Base-by-base conservation (phyloP, 1,284 basidiomycete genomes). In the Sporisorium iseilematis-ciliati region DNA sequence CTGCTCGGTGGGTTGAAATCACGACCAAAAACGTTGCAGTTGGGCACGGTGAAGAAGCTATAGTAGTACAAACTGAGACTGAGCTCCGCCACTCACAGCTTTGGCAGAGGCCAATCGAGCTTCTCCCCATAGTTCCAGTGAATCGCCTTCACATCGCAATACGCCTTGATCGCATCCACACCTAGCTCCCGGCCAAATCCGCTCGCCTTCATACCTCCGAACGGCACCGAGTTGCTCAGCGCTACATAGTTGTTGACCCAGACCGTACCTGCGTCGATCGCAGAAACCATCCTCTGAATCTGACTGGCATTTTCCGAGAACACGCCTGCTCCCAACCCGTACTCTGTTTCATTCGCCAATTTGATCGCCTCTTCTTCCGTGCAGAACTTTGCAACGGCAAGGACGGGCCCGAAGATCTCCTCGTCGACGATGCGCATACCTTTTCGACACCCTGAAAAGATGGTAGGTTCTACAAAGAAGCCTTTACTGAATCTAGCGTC, bases 291-390 rank as follows among this genome's bases (percentile, higher is more conserved):
- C 1, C 92, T 93, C 23, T 90, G 88, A 65, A 89, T 89, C 85
- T 95, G 86, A 87, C 96, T 89, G 77, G 90, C 88, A 29, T 92
- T 90, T 46, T 53, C 53, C 53, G 35, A 25, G 88, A 95, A 95
- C 61, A 97, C 90, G 14, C 92, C 91, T 0, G 92, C 89, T 10
- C 92, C 91, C 49, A 95, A 89, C 70, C 95, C 95, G 86, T 96
- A 90, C 79, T 87, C 84, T 0, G 92, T 92, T 85, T 95, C 97
- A 95, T 57, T 76, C n/a, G 94, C 95, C 80, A 90, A 88, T 53
- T 85, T 86, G 81, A 96, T 87, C 42, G 92, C 91, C 66, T 93
- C 92, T 38, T 65, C 75, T 42, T 83, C 80, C 55, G 81, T 80
- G 62, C 79, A 80, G 75, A 86, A 86, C 56, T 81, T 85, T 71